These are phyloP conservation scores for Vigna radiata DNA, from an alignment of 306 rosid genomes.

Conservation along the genomic window DNA sequence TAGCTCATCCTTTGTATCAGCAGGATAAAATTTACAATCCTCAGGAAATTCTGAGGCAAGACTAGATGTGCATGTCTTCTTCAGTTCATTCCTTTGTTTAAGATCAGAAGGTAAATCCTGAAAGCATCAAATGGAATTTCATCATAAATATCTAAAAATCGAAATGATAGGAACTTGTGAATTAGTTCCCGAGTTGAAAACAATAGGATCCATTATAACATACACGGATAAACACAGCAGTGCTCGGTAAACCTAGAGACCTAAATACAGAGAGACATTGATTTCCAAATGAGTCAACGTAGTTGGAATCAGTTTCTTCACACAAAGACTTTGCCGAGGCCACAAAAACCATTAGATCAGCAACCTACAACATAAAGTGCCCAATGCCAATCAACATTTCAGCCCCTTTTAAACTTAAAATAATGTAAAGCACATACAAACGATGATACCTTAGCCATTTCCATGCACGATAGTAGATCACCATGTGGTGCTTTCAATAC, in stretches of 20 bases:
- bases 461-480: conserved; percentile 78
- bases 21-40: conserved; percentile 86
- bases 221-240: conserved; percentile 86
- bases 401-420: conserved; percentile 22
- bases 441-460: conserved; percentile 88
- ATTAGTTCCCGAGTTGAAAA: neutral
- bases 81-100: conserved; percentile 73
- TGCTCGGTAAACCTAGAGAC: conserved; percentile 94
- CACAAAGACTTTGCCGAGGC: conserved; percentile 60
- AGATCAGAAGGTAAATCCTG: conserved; percentile 82
- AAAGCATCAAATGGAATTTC: conserved; percentile 34
- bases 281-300: conserved; percentile 86
- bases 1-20: conserved; percentile 87
- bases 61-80: conserved; percentile 74
- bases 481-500: conserved; percentile 92
- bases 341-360: conserved; percentile 92
- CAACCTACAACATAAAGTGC: conserved; percentile 64
- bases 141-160: conserved; percentile 15
- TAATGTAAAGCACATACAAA: neutral
- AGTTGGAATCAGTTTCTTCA: conserved; percentile 66
- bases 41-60: conserved; percentile 85
- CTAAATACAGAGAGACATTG: conserved; percentile 93
- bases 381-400: conserved; percentile 29
- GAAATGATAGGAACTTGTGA: conserved; percentile 10
- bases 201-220: conserved; percentile 47